Base-by-base conservation (phyloP, 345 rosid species). In the Eucalyptus urophylla region DNA sequence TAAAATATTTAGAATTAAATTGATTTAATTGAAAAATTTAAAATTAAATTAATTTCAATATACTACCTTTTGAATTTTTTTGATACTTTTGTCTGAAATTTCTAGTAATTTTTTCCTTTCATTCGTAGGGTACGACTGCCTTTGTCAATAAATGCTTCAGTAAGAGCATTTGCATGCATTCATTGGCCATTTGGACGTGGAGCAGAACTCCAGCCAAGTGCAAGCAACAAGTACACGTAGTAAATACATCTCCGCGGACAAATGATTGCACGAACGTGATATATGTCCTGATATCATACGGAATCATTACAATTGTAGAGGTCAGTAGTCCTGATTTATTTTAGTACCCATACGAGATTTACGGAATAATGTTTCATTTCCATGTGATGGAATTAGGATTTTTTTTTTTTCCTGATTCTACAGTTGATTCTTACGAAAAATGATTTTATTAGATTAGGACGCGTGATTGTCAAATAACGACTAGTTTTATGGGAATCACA, bases 261-360 rank as follows among this genome's bases (percentile, higher is more conserved):
- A 69, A 17, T 69, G 19, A 69, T 33, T 9, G 0, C 81, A 17
- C 6, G 8, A 33, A 43, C 81, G 7, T 17, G 25, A 33, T 17
- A 9, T 2, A 69, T 19, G 44, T 69, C 81, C 2, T 37, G 25
- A 19, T 19, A 69, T 37, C 21, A 12, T 37, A 21, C 27, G 7
- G 1, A 2, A 37, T 37, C 83, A 37, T 72, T 19, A 10, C 21
- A 72, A 72, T 72, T 21, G 45, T 19, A 37, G 83, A 37, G 24
- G 3, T 72, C 45, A 0, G 10, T 3, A 1, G 56, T 4, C 12
- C 11, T 5, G 15, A 11, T 72, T 37, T 4, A 51, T 51, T 51
- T 3, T 51, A 72, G 27, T 19, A 21, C 83, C 2, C 14, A 10
- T 72, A 72, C 25, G 27, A 37, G 8, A 3, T 21, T 65, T 72